Base-by-base conservation (phyloP, 2,329 filamentous ascomycete genomes). In the Lizonia empirigonia region DNA sequence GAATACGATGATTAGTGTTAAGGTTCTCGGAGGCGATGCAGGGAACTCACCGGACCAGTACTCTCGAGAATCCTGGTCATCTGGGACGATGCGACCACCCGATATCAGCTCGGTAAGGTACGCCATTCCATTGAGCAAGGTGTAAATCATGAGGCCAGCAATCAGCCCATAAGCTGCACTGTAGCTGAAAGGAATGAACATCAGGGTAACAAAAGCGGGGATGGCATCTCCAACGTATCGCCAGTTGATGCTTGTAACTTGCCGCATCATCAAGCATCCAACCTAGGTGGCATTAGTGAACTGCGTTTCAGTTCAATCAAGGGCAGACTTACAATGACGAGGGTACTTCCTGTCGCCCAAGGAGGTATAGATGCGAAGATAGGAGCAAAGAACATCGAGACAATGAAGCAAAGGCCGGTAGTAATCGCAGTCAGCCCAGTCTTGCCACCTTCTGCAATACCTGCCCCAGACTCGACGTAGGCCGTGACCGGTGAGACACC, bases 341-440 rank as follows among this genome's bases (percentile, higher is more conserved):
- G 80, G 12, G 91, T 91, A 70, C 88, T 91, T 40, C 91, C 91
- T 0, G 90, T 96, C 3, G 91, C 91, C 89, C 90, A 95, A 0
- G 90, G 86, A 3, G 91, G 91, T 45, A 95, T 94, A 0, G 89
- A 93, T 5, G 91, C 90, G 67, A 95, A 95, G 44, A 95, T 93
- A 0, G 91, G 91, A 0, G 91, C 90, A 68, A 95, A 95, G 79
- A 95, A 95, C 60, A 96, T 83, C 35, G 89, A 86, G 64, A 95
- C 82, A 77, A 96, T 88, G 77, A 96, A 96, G 76, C 89, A 93
- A 38, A 93, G 45, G 3, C 91, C 91, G 0, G 89, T 88, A 5
- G 83, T 80, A 72, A 93, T 89, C 34, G 89, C 86, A 0, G 90
- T 93, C 22, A 96, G 74, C 2, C 91, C 91, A 0, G 91, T 95